phyloP scores from a whole-genome alignment of 768 basidiomycete species.

The Tulasnella sp. region DNA sequence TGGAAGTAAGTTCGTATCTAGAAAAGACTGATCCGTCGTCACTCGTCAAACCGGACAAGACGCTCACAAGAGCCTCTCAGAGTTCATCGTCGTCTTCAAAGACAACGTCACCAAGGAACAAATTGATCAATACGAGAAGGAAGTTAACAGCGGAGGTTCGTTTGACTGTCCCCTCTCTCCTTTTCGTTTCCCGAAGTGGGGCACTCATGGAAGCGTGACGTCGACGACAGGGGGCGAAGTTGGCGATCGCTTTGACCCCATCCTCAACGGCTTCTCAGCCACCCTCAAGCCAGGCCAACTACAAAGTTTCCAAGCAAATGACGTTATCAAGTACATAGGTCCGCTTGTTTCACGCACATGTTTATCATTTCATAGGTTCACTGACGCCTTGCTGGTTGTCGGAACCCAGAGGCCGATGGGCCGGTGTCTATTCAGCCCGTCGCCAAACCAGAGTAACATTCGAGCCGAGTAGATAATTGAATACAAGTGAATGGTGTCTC shows the following conservation, averaged over 20 bases:
- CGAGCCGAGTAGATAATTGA: too few relatives aligned
- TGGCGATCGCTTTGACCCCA: background rate
- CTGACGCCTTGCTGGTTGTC: background rate
- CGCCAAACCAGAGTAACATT: background rate
- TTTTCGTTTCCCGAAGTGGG: background rate
- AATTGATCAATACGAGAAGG: background rate
- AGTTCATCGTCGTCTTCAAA: conserved; percentile 21
- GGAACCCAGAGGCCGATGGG: background rate
- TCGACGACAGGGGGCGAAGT: background rate
- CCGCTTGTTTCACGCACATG: background rate
- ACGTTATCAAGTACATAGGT: background rate
- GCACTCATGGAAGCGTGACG: background rate
- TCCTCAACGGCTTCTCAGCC: background rate
- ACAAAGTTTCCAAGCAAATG: background rate
- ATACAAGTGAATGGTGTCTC: too few relatives aligned
- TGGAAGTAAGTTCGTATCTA: background rate
- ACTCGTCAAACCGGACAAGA: background rate
- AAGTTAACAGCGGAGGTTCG: background rate
- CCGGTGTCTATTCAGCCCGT: background rate
- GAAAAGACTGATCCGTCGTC: background rate
- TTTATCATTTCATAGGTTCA: background rate
- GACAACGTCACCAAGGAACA: conserved; percentile 14
- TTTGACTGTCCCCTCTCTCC: background rate
- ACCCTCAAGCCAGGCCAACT: background rate
- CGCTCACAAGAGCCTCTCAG: background rate